Percentiles rank a stretch among this genome's conserved stretches.
Conservation (phyloP, 371 early-diverging fungal species). For the Encephalitozoon cuniculi region DNA sequence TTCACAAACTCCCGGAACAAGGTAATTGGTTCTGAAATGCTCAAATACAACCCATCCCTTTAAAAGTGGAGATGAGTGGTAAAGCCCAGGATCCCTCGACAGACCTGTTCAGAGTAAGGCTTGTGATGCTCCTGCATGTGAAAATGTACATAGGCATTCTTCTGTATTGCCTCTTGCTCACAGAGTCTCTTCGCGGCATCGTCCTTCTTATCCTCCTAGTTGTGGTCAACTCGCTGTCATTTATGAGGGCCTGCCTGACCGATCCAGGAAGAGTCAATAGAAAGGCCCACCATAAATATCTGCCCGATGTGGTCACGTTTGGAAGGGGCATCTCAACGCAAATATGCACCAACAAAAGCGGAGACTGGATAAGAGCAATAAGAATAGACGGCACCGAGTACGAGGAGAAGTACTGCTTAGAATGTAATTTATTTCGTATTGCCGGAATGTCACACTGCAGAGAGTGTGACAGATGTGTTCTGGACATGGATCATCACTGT, state of each 20-base stretch:
- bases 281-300: slow-evolving; percentile 2
- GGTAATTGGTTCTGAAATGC: neutral
- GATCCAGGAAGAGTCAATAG: slow-evolving; percentile 20
- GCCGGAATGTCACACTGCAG: slow-evolving; percentile 50
- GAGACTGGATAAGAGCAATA: slow-evolving; percentile 10
- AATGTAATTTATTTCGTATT: slow-evolving; percentile 52
- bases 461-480: slow-evolving; percentile 54
- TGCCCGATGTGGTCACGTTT: neutral
- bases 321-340: neutral
- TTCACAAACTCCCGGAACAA: neutral
- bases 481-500: slow-evolving; percentile 61
- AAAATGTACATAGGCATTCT: neutral
- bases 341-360: neutral
- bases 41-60: neutral
- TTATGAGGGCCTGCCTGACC: neutral
- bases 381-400: neutral
- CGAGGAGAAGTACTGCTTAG: slow-evolving; percentile 44
- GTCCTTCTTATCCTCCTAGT: neutral
- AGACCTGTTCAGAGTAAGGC: neutral
- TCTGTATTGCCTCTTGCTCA: neutral
- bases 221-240: slow-evolving; percentile 7
- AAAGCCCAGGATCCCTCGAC: neutral
- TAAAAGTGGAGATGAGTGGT: neutral
- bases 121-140: neutral
- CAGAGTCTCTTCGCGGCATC: neutral